These are phyloP conservation scores for Carex scoparia DNA, from an alignment of 176 grass and related monocot genomes.

Conservation along the genomic window DNA sequence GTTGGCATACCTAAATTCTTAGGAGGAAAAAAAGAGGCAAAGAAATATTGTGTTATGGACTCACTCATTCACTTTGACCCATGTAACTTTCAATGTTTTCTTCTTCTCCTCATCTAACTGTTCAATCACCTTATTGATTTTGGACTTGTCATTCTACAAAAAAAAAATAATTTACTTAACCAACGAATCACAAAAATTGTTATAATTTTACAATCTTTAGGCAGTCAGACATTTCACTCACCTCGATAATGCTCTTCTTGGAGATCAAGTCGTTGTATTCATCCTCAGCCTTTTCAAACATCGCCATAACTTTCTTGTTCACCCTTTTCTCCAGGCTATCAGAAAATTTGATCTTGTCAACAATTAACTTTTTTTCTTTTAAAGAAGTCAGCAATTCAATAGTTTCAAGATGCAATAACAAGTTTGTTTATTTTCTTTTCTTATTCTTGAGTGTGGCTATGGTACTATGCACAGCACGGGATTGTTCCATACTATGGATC, in stretches of 20 bases:
- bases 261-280: slow-evolving; percentile 94
- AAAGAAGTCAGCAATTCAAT: not conserved
- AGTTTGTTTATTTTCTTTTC: not conserved
- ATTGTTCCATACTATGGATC: too few species aligned
- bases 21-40: not conserved
- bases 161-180: not conserved
- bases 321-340: slow-evolving; percentile 96
- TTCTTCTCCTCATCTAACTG: slow-evolving; percentile 98
- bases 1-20: not conserved
- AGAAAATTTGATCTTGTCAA: slow-evolving; percentile 8
- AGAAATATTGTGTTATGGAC: slow-evolving; percentile 26
- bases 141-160: slow-evolving; percentile 83
- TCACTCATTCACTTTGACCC: slow-evolving; percentile 98
- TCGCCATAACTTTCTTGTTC: slow-evolving; percentile 97
- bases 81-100: slow-evolving; percentile 89
- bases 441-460: too few species aligned
- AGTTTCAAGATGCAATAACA: not conserved
- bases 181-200: not conserved
- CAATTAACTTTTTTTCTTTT: not conserved
- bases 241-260: slow-evolving; percentile 95
- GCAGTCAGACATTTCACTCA: slow-evolving; percentile 19
- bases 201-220: not conserved
- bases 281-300: slow-evolving; percentile 98
- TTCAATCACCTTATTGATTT: slow-evolving; percentile 91
- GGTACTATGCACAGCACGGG: too few species aligned